A percentile compares a stretch with the other conserved stretches of the same genome.
Evolutionary conservation across 306 rosid species (phyloP).

Genomic region (Lithocarpus polystachyus): DNA sequence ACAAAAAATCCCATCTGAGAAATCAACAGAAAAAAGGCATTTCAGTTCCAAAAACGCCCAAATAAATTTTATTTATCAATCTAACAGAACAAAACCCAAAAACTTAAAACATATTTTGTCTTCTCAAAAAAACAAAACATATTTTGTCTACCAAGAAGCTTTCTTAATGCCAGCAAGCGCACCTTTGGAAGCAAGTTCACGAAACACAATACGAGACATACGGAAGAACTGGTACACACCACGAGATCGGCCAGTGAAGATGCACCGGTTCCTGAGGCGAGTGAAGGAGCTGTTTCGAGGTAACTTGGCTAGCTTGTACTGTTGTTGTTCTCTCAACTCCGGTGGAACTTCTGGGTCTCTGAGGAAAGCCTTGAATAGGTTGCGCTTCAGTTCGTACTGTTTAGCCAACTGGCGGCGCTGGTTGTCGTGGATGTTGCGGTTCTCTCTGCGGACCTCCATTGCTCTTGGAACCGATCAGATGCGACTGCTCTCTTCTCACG

Average conservation of each 20-base stretch:
- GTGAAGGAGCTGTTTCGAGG: conserved; percentile 60
- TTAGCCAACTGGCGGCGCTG: conserved; percentile 39
- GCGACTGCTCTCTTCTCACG: too few species aligned
- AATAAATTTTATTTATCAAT: too few species aligned
- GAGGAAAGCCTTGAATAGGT: conserved; percentile 43
- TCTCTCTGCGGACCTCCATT: conserved; percentile 27
- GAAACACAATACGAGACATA: conserved; percentile 58
- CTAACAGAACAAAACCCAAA: too few species aligned
- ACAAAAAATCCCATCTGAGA: too few species aligned
- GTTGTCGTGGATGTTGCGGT: conserved; percentile 45
- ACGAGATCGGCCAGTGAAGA: conserved; percentile 54
- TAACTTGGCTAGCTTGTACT: conserved; percentile 42
- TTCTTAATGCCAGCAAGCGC: conserved; percentile 42
- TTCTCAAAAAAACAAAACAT: not conserved
- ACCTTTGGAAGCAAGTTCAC: conserved; percentile 34
- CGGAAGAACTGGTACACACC: conserved; percentile 46
- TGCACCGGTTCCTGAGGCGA: conserved; percentile 54
- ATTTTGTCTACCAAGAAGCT: conserved; percentile 46
- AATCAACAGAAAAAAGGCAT: too few species aligned
- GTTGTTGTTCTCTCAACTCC: conserved; percentile 37
- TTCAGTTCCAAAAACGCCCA: too few species aligned
- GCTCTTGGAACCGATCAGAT: too few species aligned
- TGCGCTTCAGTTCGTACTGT: conserved; percentile 38
- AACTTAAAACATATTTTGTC: not conserved
- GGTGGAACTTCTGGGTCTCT: conserved; percentile 42